Base-by-base conservation (phyloP, 2,329 filamentous ascomycete genomes). In the Neobulgaria alba region DNA sequence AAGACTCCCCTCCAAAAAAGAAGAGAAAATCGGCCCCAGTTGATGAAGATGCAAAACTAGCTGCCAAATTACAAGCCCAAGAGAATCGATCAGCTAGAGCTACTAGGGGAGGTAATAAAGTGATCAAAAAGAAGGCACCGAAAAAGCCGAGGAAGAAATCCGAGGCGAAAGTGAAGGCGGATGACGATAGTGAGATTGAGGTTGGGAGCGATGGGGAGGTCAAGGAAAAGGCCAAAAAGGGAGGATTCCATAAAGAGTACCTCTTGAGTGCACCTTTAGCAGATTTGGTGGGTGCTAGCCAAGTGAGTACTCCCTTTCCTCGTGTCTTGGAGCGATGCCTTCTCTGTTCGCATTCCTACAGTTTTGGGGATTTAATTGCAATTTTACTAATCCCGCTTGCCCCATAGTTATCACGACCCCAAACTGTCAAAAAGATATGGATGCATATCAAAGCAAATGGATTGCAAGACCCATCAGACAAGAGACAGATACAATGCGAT, bases 401-500 rank as follows among this genome's bases (percentile, higher is more conserved):
- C 9, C n/a, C 10, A 37, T 17, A 95, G 79, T 75, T 98, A 16
- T 94, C 92, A 12, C 83, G 92, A 30, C 90, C 92, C 0, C 88
- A 96, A 62, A 90, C 90, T 0, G 92, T 98, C 55, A 96, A 96
- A 69, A 85, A 85, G 61, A 80, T 98, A 39, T 98, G 92, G 92
- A 81, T 83, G 46, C 88, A 98, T 58, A 94, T 98, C 66, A 94
- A 93, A 57, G 77, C 72, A 45, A 80, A 89, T 51, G 75, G 88
- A 30, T 77, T 98, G 4, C 92, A 98, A 63, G 89, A 96, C 53
- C 90, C 89, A 0, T 77, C 63, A 49, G 90, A 98, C 67, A 90
- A 89, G 62, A 84, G 92, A 16, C 87, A 95, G 53, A 98, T 98
- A 49, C 69, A 78, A 19, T 98, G 92, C 65, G 92, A 98, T 63